Evolutionary conservation across 495 filamentous ascomycete genomes (phyloP).

Genomic region (Hypoxylon fragiforme): DNA sequence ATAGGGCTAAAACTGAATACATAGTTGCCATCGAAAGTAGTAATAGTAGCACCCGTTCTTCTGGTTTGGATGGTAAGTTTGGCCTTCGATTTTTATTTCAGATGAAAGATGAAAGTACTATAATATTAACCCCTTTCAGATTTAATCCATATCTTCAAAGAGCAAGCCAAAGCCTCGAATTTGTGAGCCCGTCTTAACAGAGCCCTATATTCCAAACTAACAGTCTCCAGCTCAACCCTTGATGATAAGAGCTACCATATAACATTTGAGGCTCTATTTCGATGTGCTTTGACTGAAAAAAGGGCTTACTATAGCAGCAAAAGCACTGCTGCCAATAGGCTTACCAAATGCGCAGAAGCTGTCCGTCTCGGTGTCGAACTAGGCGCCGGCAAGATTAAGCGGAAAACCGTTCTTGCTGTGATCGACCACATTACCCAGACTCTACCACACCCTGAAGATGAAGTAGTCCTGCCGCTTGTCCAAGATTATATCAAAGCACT

Average conservation of each 20-base stretch:
- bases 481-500: constrained; percentile 80
- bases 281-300: constrained; percentile 66
- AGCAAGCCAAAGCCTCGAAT: constrained; percentile 59
- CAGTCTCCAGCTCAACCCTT: constrained; percentile 30
- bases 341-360: constrained; percentile 71
- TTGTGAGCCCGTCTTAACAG: constrained; percentile 49
- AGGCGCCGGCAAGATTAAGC: constrained; percentile 67
- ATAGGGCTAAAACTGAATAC: too few relatives aligned
- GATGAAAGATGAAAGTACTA: constrained; percentile 1
- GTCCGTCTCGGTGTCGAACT: constrained; percentile 71
- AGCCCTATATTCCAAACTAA: constrained; percentile 24
- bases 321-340: constrained; percentile 57
- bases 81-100: background rate
- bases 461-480: constrained; percentile 71
- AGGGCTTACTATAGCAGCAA: constrained; percentile 59
- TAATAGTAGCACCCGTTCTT: constrained; percentile 29
- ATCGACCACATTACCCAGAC: constrained; percentile 81
- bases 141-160: constrained; percentile 64
- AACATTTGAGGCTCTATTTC: constrained; percentile 81
- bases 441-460: constrained; percentile 63
- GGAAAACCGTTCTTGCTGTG: constrained; percentile 75
- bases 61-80: constrained; percentile 44
- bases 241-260: constrained; percentile 78
- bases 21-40: constrained; percentile 36
- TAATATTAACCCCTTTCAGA: constrained; percentile 21